Conservation (phyloP, 331 rosid genomes). For the Prunus yedoensis region DNA sequence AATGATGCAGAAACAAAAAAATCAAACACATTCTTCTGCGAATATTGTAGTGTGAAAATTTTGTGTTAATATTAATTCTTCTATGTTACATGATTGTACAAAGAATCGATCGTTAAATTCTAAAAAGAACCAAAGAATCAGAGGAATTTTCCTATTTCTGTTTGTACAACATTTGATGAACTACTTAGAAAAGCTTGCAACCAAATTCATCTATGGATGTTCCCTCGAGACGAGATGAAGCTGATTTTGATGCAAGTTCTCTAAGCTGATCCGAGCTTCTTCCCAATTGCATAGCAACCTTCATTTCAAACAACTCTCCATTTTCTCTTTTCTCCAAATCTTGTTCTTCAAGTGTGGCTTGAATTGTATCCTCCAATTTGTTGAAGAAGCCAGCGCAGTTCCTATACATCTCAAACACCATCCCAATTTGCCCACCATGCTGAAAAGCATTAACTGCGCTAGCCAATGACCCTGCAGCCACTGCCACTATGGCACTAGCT, state of each 20-base stretch:
- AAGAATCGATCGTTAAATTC: not conserved
- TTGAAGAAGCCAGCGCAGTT: constrained; percentile 55
- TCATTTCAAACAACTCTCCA: constrained; percentile 52
- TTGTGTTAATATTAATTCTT: not conserved
- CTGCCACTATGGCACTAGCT: constrained; percentile 34
- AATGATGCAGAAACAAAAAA: not conserved
- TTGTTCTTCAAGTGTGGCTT: constrained; percentile 39
- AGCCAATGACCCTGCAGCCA: constrained; percentile 63
- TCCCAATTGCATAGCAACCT: constrained; percentile 64
- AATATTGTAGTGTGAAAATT: not conserved
- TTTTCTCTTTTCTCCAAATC: constrained; percentile 58
- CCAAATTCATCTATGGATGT: constrained; percentile 54
- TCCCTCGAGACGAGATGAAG: constrained; percentile 41
- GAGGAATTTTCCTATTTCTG: not conserved
- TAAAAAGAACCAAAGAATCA: constrained; percentile 3
- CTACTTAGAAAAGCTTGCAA: constrained; percentile 57
- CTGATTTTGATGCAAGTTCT: constrained; percentile 56
- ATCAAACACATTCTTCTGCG: not conserved
- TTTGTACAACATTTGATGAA: not conserved
- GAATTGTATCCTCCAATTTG: constrained; percentile 41
- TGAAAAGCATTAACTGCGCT: constrained; percentile 49
- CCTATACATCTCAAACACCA: constrained; percentile 80
- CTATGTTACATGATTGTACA: too few species aligned
- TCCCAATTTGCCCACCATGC: constrained; percentile 79
- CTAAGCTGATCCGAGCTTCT: constrained; percentile 59